phyloP scores from a whole-genome alignment of 1,139 yeast species.

The Chernovozyma sophiae-reginae region DNA sequence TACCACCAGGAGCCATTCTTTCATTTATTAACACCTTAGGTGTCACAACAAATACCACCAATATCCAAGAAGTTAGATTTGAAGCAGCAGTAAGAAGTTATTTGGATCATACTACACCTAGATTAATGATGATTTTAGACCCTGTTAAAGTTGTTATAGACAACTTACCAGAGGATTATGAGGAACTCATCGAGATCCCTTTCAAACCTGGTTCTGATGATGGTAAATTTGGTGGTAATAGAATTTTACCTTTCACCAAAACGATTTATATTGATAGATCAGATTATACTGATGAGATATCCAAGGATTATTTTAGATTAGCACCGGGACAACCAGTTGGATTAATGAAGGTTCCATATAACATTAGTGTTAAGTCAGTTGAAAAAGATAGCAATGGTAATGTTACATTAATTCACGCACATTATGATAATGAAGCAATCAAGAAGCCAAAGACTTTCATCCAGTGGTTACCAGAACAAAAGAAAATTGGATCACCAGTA shows the following conservation, averaged over 20 bases:
- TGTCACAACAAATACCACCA: constrained; percentile 89
- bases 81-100: constrained; percentile 85
- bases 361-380: constrained; percentile 66
- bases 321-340: constrained; percentile 97
- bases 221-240: constrained; percentile 71
- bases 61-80: constrained; percentile 84
- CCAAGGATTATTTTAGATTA: constrained; percentile 74
- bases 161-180: constrained; percentile 71
- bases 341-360: constrained; percentile 86
- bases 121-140: constrained; percentile 88
- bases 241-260: constrained; percentile 74
- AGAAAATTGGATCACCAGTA: constrained; percentile 58
- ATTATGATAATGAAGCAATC: constrained; percentile 65
- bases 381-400: constrained; percentile 63
- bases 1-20: constrained; percentile 98
- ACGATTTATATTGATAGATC: constrained; percentile 76
- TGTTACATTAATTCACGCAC: constrained; percentile 67
- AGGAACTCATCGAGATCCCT: constrained; percentile 71
- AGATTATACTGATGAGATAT: constrained; percentile 73
- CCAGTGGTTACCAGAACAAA: constrained; percentile 89
- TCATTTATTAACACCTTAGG: constrained; percentile 93
- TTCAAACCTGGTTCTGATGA: constrained; percentile 80
- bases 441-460: constrained; percentile 88
- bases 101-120: constrained; percentile 88
- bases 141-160: constrained; percentile 84